phyloP scores from a whole-genome alignment of 306 rosid species.

The Lithocarpus polystachyus region DNA sequence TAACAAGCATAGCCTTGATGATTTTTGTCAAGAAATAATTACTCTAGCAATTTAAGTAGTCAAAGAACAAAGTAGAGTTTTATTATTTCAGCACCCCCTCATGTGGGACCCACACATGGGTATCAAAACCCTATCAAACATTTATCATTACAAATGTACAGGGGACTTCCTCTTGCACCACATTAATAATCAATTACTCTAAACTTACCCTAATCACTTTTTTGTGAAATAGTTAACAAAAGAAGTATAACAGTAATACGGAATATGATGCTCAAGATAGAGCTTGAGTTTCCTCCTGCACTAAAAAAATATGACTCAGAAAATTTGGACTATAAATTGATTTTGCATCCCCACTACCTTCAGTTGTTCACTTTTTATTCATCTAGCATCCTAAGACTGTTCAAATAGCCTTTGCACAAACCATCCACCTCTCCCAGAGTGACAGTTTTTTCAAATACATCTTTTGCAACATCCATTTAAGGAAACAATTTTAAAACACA shows the following conservation, averaged over 20 bases:
- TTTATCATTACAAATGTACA: neutral
- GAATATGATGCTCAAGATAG: neutral
- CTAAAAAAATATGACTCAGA: neutral
- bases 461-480: neutral
- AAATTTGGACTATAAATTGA: neutral
- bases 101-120: neutral
- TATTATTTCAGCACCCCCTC: neutral
- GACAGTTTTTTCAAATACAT: neutral
- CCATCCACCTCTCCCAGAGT: neutral
- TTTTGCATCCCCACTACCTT: neutral
- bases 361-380: neutral
- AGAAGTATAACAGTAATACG: neutral
- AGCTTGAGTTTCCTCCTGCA: neutral
- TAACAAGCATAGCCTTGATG: constrained; percentile 45
- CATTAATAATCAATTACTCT: neutral
- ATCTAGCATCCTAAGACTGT: neutral
- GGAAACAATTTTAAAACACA: neutral
- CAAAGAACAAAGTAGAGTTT: neutral
- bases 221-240: neutral
- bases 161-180: neutral
- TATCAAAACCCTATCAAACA: neutral
- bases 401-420: neutral
- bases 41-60: neutral
- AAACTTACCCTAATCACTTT: neutral
- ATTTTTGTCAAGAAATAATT: neutral